phyloP scores from a whole-genome alignment of 2,329 filamentous ascomycete genomes.

The Neofusicoccum kwambonambiense region DNA sequence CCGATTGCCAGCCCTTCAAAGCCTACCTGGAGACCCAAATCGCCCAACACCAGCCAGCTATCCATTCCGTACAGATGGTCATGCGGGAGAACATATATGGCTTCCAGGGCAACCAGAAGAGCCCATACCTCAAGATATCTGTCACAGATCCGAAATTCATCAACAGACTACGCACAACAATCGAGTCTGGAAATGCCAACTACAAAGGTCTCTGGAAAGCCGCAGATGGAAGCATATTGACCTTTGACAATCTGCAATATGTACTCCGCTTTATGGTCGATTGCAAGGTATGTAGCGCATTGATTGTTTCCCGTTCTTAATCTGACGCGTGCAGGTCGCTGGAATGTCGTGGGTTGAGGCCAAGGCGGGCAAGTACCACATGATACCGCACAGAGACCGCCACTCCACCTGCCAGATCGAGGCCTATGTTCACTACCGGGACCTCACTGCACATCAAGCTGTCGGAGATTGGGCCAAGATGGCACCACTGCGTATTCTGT shows the following conservation, averaged over 20 bases:
- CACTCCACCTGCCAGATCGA: slow-evolving; percentile 98
- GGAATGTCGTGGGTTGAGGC: slow-evolving; percentile 99
- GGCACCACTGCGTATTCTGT: slow-evolving; percentile 87
- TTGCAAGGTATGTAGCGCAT: slow-evolving; percentile 61
- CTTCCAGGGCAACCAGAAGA: slow-evolving; percentile 90
- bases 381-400: slow-evolving; percentile 64
- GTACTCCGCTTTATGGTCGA: slow-evolving; percentile 97
- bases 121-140: slow-evolving; percentile 88
- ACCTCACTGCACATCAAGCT: slow-evolving; percentile 82
- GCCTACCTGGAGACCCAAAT: slow-evolving; percentile 77
- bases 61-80: slow-evolving; percentile 77
- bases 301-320: not conserved
- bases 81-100: slow-evolving; percentile 90
- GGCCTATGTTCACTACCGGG: slow-evolving; percentile 75
- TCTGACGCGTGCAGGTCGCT: slow-evolving; percentile 57
- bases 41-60: slow-evolving; percentile 68
- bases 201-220: slow-evolving; percentile 85
- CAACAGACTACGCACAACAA: slow-evolving; percentile 67
- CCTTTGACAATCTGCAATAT: slow-evolving; percentile 95
- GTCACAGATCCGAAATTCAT: slow-evolving; percentile 88
- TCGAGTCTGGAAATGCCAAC: slow-evolving; percentile 76
- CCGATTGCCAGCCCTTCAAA: slow-evolving; percentile 77
- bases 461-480: slow-evolving; percentile 98
- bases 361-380: slow-evolving; percentile 68
- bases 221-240: slow-evolving; percentile 70